Percentiles rank a stretch among this genome's conserved stretches.
Conservation (phyloP, 768 basidiomycete genomes). For the Flagelloscypha sp. region DNA sequence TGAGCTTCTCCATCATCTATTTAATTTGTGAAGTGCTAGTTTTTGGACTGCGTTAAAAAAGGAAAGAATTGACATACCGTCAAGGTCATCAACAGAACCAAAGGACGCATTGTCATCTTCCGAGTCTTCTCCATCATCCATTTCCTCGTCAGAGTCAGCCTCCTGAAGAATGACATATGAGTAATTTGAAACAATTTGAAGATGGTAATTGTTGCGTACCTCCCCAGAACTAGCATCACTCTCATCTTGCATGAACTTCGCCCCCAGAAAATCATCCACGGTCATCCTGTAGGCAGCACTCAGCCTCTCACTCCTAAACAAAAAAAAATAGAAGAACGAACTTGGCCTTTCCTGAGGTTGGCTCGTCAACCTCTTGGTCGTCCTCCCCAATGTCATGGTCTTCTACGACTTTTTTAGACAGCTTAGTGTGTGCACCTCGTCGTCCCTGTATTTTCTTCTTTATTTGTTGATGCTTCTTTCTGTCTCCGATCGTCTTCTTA, state of each 20-base stretch:
- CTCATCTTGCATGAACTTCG: constrained; percentile 66
- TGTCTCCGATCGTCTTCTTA: constrained; percentile 74
- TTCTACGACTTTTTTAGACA: constrained; percentile 17
- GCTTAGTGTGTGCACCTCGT: constrained; percentile 37
- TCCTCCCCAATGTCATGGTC: constrained; percentile 26
- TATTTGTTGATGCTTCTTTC: constrained; percentile 74
- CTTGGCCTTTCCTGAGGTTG: constrained; percentile 11
- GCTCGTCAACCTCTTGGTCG: constrained; percentile 25
- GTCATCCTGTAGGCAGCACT: constrained; percentile 52
- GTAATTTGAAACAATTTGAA: no score
- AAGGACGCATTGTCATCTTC: constrained; percentile 59
- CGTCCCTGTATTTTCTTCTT: constrained; percentile 64
- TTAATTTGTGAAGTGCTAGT: not conserved
- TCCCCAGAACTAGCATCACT: no score
- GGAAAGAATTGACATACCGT: constrained; percentile 36
- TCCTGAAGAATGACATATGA: no score
- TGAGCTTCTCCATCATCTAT: constrained; percentile 69
- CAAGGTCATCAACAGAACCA: constrained; percentile 71
- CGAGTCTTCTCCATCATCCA: constrained; percentile 26
- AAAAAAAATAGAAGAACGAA: not conserved
- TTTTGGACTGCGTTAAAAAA: no score
- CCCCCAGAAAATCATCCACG: constrained; percentile 70
- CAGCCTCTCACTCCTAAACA: constrained; percentile 29
- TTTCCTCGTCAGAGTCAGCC: constrained; percentile 36
- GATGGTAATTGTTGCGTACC: no score